Conservation (phyloP, 2,329 filamentous ascomycete species). For the Raffaelea deltoideospora region DNA sequence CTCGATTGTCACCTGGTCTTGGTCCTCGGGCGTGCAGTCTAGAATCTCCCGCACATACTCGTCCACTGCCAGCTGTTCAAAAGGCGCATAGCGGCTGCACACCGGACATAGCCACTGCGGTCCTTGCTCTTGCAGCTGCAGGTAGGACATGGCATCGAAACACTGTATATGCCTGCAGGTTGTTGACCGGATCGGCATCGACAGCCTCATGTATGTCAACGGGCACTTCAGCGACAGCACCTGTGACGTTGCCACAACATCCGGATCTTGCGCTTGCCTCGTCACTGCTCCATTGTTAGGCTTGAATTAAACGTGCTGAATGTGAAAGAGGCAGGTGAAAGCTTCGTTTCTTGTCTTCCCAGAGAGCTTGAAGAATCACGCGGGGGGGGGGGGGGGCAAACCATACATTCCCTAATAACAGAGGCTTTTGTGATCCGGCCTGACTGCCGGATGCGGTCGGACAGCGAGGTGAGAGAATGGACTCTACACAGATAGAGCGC, state of each 20-base stretch:
- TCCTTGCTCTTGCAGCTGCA: conserved; percentile 88
- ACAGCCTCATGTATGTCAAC: conserved; percentile 70
- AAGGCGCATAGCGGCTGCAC: conserved; percentile 71
- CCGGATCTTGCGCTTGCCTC: conserved; percentile 67
- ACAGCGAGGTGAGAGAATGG: conserved; percentile 56
- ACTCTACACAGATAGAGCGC: conserved; percentile 62
- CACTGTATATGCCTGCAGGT: conserved; percentile 84
- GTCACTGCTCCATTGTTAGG: conserved; percentile 41
- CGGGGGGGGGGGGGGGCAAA: too few relatives aligned
- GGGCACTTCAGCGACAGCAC: conserved; percentile 89
- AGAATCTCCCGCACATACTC: conserved; percentile 81
- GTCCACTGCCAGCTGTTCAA: conserved; percentile 72
- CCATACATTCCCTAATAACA: conserved; percentile 71
- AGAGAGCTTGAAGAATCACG: too few relatives aligned
- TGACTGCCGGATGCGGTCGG: conserved; percentile 47
- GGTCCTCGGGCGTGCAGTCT: conserved; percentile 48
- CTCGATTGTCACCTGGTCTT: conserved; percentile 82
- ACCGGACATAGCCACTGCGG: conserved; percentile 95
- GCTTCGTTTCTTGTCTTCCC: background rate
- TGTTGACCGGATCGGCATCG: conserved; percentile 62
- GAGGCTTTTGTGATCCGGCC: conserved; percentile 65
- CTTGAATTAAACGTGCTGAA: too few relatives aligned
- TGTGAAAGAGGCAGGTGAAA: background rate
- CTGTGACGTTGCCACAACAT: conserved; percentile 78
- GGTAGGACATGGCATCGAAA: conserved; percentile 83